Base-by-base conservation (phyloP, 306 rosid genomes). In the Carpinus fangiana region DNA sequence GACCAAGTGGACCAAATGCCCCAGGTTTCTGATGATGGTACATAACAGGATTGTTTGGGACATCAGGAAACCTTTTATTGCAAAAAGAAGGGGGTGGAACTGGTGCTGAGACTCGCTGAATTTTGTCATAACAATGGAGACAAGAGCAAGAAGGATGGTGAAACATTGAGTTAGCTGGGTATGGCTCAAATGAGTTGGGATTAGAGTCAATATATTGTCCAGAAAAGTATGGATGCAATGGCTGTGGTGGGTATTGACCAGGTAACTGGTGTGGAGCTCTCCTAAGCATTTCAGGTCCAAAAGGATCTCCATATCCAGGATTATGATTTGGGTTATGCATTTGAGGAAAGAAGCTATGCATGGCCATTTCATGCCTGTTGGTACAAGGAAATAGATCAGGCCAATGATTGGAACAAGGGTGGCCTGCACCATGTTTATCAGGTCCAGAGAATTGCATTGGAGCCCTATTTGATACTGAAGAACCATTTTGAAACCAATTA, bases 121-220 rank as follows among this genome's bases (percentile, higher is more conserved):
- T 86, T 76, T 81, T 88, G 65, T 90, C 90, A 57, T 87, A 85
- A 88, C 99, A 96, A 78, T 68, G 88, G 61, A 82, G 82, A 83
- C 99, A 96, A 59, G 94, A 61, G 78, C 99, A 96, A 72, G 97
- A 88, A 84, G 97, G 90, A 6, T 69, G 91, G 79, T 96, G 99
- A 62, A 80, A 87, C 28, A 78, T 73, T 28, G 88, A 81, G 78
- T 83, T 89, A 73, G 79, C 84, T 55, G 87, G 81, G 83, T 84
- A 91, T 9, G 85, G 90, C 56, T 77, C 86, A 73, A 81, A 91
- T 21, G 91, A 82, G 77, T 90, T 89, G 31, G 84, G 77, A 85
- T 64, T 77, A 13, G 82, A 12, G 68, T 85, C 94, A 31, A 67
- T 75, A 78, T 88, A 90, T 72, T 60, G 89, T 53, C 90, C 90